phyloP scores from a whole-genome alignment of 2,329 filamentous ascomycete species.

The Colletotrichum sansevieriae region DNA sequence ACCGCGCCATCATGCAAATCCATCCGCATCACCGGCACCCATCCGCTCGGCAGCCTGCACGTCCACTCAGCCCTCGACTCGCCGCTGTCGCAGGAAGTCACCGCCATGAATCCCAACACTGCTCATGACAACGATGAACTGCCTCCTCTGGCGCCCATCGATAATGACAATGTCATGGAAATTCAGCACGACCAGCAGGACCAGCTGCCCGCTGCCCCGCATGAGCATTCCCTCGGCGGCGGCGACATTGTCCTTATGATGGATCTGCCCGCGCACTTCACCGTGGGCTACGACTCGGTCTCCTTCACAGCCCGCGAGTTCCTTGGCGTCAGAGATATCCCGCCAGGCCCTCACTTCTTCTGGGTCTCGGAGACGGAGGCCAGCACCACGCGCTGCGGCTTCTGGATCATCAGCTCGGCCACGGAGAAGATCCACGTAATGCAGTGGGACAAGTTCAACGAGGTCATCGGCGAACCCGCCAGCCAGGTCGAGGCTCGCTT shows the following conservation, averaged over 20 bases:
- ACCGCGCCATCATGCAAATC: slow-evolving; percentile 48
- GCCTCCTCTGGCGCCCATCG: slow-evolving; percentile 49
- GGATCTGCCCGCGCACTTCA: slow-evolving; percentile 63
- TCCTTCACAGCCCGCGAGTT: slow-evolving; percentile 63
- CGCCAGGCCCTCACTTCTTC: slow-evolving; percentile 69
- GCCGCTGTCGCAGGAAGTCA: slow-evolving; percentile 36
- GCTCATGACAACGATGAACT: slow-evolving; percentile 45
- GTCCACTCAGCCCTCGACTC: slow-evolving; percentile 50
- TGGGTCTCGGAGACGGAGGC: slow-evolving; percentile 66
- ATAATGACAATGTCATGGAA: background rate
- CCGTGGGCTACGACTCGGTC: slow-evolving; percentile 66
- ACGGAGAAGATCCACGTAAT: slow-evolving; percentile 58
- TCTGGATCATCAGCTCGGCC: slow-evolving; percentile 64
- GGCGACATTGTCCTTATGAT: slow-evolving; percentile 67
- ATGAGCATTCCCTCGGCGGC: slow-evolving; percentile 48
- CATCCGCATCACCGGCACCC: slow-evolving; percentile 53
- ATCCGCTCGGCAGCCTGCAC: slow-evolving; percentile 59
- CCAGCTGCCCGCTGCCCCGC: slow-evolving; percentile 12
- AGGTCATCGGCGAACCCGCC: slow-evolving; percentile 64
- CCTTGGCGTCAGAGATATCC: slow-evolving; percentile 67
- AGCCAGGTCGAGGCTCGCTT: slow-evolving; percentile 59
- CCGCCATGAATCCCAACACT: slow-evolving; percentile 41
- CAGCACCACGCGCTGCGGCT: slow-evolving; percentile 66
- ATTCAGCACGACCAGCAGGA: slow-evolving; percentile 42
- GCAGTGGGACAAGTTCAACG: slow-evolving; percentile 69